Evolutionary conservation across 2,329 filamentous ascomycete species (phyloP).

Genomic region (Blastomyces gilchristii): DNA sequence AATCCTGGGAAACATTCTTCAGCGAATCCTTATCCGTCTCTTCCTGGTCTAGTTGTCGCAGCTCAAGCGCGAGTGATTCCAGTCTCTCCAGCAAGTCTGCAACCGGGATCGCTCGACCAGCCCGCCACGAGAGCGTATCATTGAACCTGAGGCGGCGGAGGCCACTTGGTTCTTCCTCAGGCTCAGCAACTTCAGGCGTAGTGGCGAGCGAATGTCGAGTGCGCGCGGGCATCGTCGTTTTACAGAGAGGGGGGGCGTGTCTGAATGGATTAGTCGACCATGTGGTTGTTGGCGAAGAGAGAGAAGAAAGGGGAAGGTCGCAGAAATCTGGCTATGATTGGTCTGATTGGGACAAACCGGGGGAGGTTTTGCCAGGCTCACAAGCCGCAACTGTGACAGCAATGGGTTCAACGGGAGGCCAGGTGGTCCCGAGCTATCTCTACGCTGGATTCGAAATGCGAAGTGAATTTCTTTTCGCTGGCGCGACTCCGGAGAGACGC

Average conservation of each 20-base stretch:
- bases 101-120: slow-evolving; percentile 78
- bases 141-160: slow-evolving; percentile 59
- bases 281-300: neutral
- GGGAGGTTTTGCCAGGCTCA: neutral
- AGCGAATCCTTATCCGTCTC: slow-evolving; percentile 75
- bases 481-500: slow-evolving; percentile 4
- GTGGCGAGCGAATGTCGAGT: slow-evolving; percentile 29
- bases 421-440: neutral
- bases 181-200: slow-evolving; percentile 21
- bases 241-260: slow-evolving; percentile 15
- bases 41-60: slow-evolving; percentile 79
- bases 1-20: slow-evolving; percentile 69
- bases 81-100: slow-evolving; percentile 72
- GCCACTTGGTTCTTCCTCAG: slow-evolving; percentile 25
- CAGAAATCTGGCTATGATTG: neutral
- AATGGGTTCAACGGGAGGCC: neutral
- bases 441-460: neutral
- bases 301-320: neutral
- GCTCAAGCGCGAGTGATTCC: slow-evolving; percentile 68
- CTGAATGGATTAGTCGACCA: slow-evolving; percentile 2
- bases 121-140: slow-evolving; percentile 79
- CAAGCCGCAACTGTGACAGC: neutral
- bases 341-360: neutral
- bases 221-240: slow-evolving; percentile 35
- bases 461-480: neutral